Conservation (phyloP, 2,329 filamentous ascomycete species). For the Fusarium albosuccineum region DNA sequence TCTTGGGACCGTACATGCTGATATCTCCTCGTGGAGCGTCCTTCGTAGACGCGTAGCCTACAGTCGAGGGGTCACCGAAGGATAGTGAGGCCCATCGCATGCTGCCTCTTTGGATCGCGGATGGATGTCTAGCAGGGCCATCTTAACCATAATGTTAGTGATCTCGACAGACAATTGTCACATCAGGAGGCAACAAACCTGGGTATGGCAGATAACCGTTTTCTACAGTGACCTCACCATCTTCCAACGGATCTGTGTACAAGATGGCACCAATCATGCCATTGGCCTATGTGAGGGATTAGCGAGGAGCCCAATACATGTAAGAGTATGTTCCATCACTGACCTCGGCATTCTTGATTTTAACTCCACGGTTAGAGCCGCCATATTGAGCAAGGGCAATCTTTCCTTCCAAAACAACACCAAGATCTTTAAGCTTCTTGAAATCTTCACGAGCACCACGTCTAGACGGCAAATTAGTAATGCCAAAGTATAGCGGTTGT, state of each 20-base stretch:
- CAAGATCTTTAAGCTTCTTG: constrained; percentile 23
- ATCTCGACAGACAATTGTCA: too few species aligned
- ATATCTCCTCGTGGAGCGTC: constrained; percentile 32
- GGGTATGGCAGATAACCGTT: constrained; percentile 30
- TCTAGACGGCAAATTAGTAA: neutral
- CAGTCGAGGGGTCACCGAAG: constrained; percentile 37
- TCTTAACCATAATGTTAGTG: constrained; percentile 7
- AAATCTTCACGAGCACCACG: constrained; percentile 27
- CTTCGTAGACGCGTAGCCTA: constrained; percentile 38
- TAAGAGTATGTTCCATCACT: neutral
- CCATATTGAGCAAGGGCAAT: constrained; percentile 29
- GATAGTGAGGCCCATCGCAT: constrained; percentile 37
- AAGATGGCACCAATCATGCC: constrained; percentile 33
- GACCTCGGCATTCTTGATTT: constrained; percentile 36
- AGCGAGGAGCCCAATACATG: neutral
- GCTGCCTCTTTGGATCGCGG: constrained; percentile 35
- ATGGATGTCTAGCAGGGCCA: constrained; percentile 34
- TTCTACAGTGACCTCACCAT: constrained; percentile 33
- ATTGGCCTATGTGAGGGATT: neutral
- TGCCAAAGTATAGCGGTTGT: neutral
- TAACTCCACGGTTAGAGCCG: constrained; percentile 30
- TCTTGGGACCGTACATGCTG: constrained; percentile 26
- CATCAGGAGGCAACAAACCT: constrained; percentile 5
- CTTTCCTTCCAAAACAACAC: constrained; percentile 23
- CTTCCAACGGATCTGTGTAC: constrained; percentile 25